These are phyloP conservation scores for Glaciozyma martinii DNA, from an alignment of 768 basidiomycete genomes.

Conservation along the genomic window DNA sequence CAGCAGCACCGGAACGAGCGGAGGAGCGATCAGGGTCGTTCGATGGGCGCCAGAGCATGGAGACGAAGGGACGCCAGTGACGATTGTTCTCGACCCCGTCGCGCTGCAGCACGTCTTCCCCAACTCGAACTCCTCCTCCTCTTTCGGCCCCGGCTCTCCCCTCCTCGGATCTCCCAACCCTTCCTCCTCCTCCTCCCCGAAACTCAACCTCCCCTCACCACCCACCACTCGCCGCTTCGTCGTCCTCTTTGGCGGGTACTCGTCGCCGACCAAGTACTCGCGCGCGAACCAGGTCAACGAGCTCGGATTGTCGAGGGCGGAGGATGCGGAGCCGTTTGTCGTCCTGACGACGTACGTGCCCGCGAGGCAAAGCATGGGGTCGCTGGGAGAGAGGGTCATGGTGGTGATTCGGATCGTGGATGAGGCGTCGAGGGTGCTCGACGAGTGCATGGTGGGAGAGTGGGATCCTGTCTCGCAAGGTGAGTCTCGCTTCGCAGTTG, in stretches of 20 bases:
- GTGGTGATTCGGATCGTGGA: slow-evolving; percentile 17
- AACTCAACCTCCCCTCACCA: not conserved
- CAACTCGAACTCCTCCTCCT: not conserved
- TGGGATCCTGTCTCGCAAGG: slow-evolving; percentile 7
- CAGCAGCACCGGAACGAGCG: not conserved
- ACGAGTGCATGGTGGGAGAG: slow-evolving; percentile 21
- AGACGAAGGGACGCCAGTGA: slow-evolving; percentile 26
- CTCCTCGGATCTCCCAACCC: not conserved
- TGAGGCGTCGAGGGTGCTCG: slow-evolving; percentile 1
- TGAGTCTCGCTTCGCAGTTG: no score
- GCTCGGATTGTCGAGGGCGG: slow-evolving; percentile 22
- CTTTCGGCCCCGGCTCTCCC: slow-evolving; percentile 8
- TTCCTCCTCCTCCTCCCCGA: not conserved
- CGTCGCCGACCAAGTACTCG: slow-evolving; percentile 16
- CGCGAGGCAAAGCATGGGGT: slow-evolving; percentile 7
- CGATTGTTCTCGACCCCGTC: slow-evolving; percentile 22
- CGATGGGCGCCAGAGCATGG: slow-evolving; percentile 29
- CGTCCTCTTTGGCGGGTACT: slow-evolving; percentile 13
- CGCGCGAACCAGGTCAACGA: slow-evolving; percentile 27
- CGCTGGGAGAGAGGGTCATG: slow-evolving; percentile 10
- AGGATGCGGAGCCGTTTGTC: slow-evolving; percentile 27
- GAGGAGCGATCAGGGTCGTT: slow-evolving; percentile 13
- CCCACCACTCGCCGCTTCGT: slow-evolving; percentile 11
- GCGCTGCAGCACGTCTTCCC: slow-evolving; percentile 5
- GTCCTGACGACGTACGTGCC: slow-evolving; percentile 28